phyloP scores from a whole-genome alignment of 192 early-diverging fungal species.

The Spizellomyces punctatus region DNA sequence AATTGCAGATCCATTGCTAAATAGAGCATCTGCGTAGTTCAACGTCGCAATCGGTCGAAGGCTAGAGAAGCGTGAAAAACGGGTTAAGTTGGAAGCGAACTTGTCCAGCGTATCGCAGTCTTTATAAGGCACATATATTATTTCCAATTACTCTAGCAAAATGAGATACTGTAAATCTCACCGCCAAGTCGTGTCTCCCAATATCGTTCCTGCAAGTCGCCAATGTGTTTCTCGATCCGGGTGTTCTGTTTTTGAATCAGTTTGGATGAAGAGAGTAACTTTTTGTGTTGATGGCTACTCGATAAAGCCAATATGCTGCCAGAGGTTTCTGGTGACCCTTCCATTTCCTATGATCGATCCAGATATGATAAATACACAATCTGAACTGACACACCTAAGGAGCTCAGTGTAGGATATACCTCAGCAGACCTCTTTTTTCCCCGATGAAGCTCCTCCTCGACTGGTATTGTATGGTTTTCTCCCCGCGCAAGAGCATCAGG shows the following conservation, averaged over 20 bases:
- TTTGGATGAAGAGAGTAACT: slow-evolving; percentile 1
- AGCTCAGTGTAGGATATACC: neutral
- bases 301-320: neutral
- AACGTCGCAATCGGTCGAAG: slow-evolving; percentile 79
- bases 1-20: slow-evolving; percentile 72
- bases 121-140: neutral
- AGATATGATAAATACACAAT: neutral
- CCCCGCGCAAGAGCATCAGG: no score
- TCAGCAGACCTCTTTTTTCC: slow-evolving; percentile 1
- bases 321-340: neutral
- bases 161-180: neutral
- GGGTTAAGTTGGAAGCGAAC: slow-evolving; percentile 68
- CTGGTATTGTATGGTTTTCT: no score
- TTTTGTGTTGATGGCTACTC: neutral
- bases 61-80: slow-evolving; percentile 67
- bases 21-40: slow-evolving; percentile 70
- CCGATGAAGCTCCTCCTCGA: neutral
- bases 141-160: slow-evolving; percentile 13
- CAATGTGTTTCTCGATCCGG: slow-evolving; percentile 51
- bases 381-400: neutral
- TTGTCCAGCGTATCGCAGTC: slow-evolving; percentile 30
- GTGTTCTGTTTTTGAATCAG: neutral
- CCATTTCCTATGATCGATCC: neutral
- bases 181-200: slow-evolving; percentile 40
- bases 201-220: slow-evolving; percentile 75